phyloP scores from a whole-genome alignment of 345 rosid species.

The Litchi chinensis region DNA sequence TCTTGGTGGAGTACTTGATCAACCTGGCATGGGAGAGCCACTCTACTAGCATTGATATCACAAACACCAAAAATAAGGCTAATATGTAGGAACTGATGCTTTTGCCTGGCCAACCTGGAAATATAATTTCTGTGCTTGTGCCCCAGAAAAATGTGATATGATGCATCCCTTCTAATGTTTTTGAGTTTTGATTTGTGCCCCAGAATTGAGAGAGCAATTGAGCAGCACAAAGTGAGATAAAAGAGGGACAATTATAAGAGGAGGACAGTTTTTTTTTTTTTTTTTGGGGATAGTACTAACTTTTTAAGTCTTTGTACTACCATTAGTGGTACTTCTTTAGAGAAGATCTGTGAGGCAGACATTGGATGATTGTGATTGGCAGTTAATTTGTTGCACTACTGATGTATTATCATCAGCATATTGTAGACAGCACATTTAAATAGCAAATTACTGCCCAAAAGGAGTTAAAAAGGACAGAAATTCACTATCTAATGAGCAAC shows the following conservation, averaged over 20 bases:
- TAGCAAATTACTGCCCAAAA: not conserved
- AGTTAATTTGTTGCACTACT: not conserved
- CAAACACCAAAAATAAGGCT: slow-evolving; percentile 38
- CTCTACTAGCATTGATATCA: slow-evolving; percentile 35
- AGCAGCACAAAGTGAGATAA: not conserved
- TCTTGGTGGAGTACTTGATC: slow-evolving; percentile 10
- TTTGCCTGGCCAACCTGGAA: slow-evolving; percentile 39
- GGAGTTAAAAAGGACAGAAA: not conserved
- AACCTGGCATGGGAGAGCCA: slow-evolving; percentile 39
- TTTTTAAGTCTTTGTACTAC: not conserved
- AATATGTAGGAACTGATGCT: slow-evolving; percentile 19
- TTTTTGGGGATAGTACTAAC: not conserved
- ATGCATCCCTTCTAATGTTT: slow-evolving; percentile 13
- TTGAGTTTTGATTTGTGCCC: not conserved
- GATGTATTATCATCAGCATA: not conserved
- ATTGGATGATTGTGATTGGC: not conserved
- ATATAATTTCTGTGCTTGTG: slow-evolving; percentile 18
- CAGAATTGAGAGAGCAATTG: not conserved
- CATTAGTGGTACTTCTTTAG: not conserved
- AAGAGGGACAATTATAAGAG: not conserved
- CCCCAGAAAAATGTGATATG: slow-evolving; percentile 38
- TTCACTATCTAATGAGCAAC: not conserved
- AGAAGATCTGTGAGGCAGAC: not conserved
- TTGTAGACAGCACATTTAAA: not conserved
- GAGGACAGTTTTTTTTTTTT: no score